Evolutionary conservation across 805 yeast genomes (phyloP).

Genomic region (Teunomyces pallodes): DNA sequence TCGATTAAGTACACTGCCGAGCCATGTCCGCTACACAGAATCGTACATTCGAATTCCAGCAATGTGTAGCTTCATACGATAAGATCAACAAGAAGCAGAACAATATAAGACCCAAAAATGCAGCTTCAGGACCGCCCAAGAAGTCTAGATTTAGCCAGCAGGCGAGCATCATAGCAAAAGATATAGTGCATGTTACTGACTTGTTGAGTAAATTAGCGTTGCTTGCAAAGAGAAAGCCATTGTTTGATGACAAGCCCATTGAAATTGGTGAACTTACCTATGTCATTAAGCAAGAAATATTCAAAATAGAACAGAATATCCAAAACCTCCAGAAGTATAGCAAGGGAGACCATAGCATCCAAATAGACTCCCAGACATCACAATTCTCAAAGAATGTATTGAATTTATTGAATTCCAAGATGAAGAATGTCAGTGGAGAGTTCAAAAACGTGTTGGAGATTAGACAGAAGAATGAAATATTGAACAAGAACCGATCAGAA

Average conservation of each 20-base stretch:
- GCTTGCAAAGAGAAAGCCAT: conserved; percentile 83
- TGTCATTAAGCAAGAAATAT: conserved; percentile 81
- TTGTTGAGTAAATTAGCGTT: conserved; percentile 76
- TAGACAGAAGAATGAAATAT: conserved; percentile 80
- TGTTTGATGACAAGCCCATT: conserved; percentile 90
- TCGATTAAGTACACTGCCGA: not conserved
- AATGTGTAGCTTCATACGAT: conserved; percentile 78
- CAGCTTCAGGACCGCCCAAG: conserved; percentile 18
- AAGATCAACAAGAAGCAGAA: conserved; percentile 49
- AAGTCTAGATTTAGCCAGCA: conserved; percentile 47
- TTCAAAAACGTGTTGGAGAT: conserved; percentile 86
- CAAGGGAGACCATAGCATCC: conserved; percentile 41
- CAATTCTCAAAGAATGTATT: conserved; percentile 85
- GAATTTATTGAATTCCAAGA: conserved; percentile 79
- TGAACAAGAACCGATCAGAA: conserved; percentile 77
- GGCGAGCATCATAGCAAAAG: conserved; percentile 84
- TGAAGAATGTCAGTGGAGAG: conserved; percentile 88
- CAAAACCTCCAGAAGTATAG: conserved; percentile 57
- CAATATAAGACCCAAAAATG: conserved; percentile 9
- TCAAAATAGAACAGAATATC: conserved; percentile 71
- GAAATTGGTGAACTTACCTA: conserved; percentile 91
- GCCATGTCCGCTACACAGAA: conserved; percentile 52
- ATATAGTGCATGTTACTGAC: conserved; percentile 82
- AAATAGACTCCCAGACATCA: conserved; percentile 57
- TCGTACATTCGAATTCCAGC: conserved; percentile 89